phyloP scores from a whole-genome alignment of 768 basidiomycete genomes.

The Tricholoma hemisulphureum region DNA sequence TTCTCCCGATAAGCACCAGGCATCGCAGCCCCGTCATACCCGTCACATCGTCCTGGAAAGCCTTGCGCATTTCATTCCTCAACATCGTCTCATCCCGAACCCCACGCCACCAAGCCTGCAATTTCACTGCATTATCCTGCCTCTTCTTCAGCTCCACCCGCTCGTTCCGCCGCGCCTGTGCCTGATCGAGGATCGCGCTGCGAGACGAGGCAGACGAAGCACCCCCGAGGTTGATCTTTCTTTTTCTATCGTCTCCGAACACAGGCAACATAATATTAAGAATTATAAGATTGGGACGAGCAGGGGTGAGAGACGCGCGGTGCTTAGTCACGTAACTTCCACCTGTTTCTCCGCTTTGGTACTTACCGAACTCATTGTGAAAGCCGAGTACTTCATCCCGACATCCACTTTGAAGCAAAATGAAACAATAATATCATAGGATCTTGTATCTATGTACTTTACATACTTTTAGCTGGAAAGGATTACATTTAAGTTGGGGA shows the following conservation, averaged over 20 bases:
- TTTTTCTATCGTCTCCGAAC: conserved; percentile 52
- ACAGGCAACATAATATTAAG: conserved; percentile 42
- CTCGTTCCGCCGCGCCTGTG: conserved; percentile 58
- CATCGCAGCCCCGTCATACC: conserved; percentile 60
- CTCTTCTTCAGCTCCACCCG: conserved; percentile 53
- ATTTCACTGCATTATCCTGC: conserved; percentile 54
- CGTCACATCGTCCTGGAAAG: conserved; percentile 53
- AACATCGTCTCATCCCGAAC: conserved; percentile 38
- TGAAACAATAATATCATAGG: too few relatives aligned
- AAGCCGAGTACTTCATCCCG: too few relatives aligned
- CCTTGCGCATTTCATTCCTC: conserved; percentile 42
- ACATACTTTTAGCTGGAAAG: too few relatives aligned
- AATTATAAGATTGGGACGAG: too few relatives aligned
- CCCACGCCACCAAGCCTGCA: conserved; percentile 76
- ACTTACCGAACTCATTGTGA: too few relatives aligned
- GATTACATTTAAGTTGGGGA: too few relatives aligned
- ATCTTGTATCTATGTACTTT: too few relatives aligned
- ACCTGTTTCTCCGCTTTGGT: too few relatives aligned
- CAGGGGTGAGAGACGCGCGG: too few relatives aligned
- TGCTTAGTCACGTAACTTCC: too few relatives aligned
- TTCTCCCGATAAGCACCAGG: conserved; percentile 56
- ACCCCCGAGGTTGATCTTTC: conserved; percentile 79
- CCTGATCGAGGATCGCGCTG: conserved; percentile 58
- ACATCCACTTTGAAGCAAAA: too few relatives aligned
- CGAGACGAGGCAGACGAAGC: conserved; percentile 49